Conservation (phyloP, 441 rosid species). For the Hypseocharis bilobata region DNA sequence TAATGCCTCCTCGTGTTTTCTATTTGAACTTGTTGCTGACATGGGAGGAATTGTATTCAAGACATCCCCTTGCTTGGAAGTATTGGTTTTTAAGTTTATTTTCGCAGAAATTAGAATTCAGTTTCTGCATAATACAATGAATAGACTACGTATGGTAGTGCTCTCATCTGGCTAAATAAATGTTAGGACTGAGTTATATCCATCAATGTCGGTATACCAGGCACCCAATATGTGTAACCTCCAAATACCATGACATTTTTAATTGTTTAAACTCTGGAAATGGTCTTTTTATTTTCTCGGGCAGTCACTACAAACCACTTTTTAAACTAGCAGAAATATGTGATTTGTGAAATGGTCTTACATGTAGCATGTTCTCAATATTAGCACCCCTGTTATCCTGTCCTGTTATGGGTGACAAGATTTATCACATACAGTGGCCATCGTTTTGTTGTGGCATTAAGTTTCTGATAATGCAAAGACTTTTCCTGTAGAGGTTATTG, state of each 20-base stretch:
- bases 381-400: too few relatives aligned
- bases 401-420: not conserved
- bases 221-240: not conserved
- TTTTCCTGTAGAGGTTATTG: not conserved
- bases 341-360: too few relatives aligned
- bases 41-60: not conserved
- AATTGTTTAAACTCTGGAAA: too few relatives aligned
- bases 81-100: not conserved
- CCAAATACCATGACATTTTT: not conserved
- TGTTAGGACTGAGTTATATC: not conserved
- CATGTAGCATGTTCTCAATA: too few relatives aligned
- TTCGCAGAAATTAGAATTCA: not conserved
- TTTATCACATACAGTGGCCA: not conserved
- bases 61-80: not conserved
- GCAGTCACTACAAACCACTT: not conserved
- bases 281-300: not conserved
- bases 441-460: not conserved
- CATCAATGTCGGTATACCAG: not conserved
- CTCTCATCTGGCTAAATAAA: not conserved
- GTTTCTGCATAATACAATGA: not conserved
- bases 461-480: not conserved
- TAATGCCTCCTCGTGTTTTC: not conserved
- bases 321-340: not conserved
- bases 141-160: not conserved
- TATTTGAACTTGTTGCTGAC: not conserved